Base-by-base conservation (phyloP, 2,329 filamentous ascomycete species). In the Aphanoascus verrucosus region DNA sequence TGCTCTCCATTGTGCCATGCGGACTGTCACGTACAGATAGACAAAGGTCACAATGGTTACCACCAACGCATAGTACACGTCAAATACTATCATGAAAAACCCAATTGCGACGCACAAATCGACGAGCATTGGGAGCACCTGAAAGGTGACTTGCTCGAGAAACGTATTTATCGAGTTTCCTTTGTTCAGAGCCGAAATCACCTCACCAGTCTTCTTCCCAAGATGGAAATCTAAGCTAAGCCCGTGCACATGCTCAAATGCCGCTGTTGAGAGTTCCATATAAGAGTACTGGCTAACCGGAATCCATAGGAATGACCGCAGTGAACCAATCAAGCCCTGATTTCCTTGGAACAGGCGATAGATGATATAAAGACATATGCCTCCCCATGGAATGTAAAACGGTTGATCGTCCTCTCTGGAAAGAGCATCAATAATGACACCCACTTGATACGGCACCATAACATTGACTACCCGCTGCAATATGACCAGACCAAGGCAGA, bases 271-370 rank as follows among this genome's bases (percentile, higher is more conserved):
- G 55, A 98, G 78, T 59, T 93, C 88, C 64, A 88, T 85, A 70
- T 96, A 98, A 0, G 91, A 95, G 68, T 97, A 95, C 68, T 98
- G 93, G 35, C 90, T 88, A 54, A 98, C 89, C 0, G 93, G 91
- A 49, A 98, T 93, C 93, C 93, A 98, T 34, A 98, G 75, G 35
- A 88, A 82, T 19, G 88, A 85, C 58, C 93, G 81, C 34, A 86
- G 63, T 1, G 88, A 91, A 6, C 89, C 89, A 34, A 98, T 78
- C 45, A 97, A 74, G 17, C 93, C 93, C 56, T 91, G 93, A 50
- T 82, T 84, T 1, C 93, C 93, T 69, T 97, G 93, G 14, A 97
- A 77, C 65, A 90, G 78, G 61, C 88, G 84, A 64, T 82, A 88
- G 37, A 83, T 60, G 56, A 95, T 85, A 68, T 94, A 88, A 8